Conservation (phyloP, 352 stramenopile species). For the Globisporangium viniferum region DNA sequence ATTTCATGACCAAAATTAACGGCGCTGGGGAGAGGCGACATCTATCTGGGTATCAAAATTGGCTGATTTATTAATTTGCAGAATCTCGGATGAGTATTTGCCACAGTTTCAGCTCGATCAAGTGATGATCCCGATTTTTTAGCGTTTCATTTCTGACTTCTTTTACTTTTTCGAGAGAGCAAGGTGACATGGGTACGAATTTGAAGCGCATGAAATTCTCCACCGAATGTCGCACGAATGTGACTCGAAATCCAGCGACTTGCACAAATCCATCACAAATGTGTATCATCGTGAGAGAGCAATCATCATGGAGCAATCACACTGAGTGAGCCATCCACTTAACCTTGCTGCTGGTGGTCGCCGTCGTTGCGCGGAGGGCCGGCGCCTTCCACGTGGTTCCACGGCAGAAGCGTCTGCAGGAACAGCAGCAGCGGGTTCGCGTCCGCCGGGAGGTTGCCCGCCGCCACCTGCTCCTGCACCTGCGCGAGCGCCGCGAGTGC, state of each 20-base stretch:
- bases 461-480: conserved; percentile 61
- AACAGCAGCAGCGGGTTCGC: conserved; percentile 84
- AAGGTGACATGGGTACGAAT: conserved; percentile 8
- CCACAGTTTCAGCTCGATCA: conserved; percentile 1
- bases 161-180: not conserved
- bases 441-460: conserved; percentile 68
- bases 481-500: conserved; percentile 50
- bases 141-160: not conserved
- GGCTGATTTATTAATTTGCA: conserved; percentile 7
- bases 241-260: not conserved
- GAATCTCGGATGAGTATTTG: not conserved
- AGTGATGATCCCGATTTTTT: not conserved
- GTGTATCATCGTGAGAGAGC: not conserved
- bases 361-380: conserved; percentile 16
- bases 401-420: conserved; percentile 79
- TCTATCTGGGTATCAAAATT: not conserved
- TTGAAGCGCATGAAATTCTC: not conserved
- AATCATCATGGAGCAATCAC: not conserved
- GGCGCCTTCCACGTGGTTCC: conserved; percentile 77
- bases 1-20: not conserved
- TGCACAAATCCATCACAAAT: not conserved
- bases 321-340: not conserved
- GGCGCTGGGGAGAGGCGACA: not conserved
- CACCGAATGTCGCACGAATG: conserved; percentile 7
- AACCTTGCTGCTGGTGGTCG: not conserved